Percentiles rank a stretch among this genome's conserved stretches.
These are phyloP conservation scores for Citrus hindsii DNA, from an alignment of 345 rosid species.

Conservation along the genomic window DNA sequence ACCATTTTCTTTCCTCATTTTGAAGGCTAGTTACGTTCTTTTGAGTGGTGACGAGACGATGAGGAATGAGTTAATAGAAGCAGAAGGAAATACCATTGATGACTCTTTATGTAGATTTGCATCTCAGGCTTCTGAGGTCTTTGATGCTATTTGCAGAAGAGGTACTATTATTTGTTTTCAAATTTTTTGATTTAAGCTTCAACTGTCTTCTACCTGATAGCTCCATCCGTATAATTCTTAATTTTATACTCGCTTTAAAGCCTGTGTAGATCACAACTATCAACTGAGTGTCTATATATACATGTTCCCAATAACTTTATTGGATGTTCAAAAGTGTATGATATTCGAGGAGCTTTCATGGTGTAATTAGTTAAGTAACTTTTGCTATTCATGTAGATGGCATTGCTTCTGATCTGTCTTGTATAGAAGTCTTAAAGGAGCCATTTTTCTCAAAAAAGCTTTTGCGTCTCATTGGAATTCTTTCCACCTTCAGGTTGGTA, in stretches of 20 bases:
- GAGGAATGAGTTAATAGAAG: conserved; percentile 50
- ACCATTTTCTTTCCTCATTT: conserved; percentile 1
- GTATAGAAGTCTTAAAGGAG: conserved; percentile 51
- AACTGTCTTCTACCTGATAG: background rate
- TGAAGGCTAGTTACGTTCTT: conserved; percentile 71
- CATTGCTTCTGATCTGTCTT: conserved; percentile 41
- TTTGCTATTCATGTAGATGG: conserved; percentile 43
- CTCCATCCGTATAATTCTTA: background rate
- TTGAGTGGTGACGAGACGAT: conserved; percentile 48
- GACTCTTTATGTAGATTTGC: conserved; percentile 52
- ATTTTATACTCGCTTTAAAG: background rate
- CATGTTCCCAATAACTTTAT: background rate
- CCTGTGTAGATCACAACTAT: background rate
- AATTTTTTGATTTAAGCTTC: background rate
- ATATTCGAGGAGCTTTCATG: background rate
- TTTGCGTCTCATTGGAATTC: conserved; percentile 64
- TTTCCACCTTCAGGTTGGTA: conserved; percentile 80
- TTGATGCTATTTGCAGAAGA: conserved; percentile 38
- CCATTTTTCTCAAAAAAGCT: conserved; percentile 87
- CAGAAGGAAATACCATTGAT: conserved; percentile 45
- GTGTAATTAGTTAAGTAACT: background rate
- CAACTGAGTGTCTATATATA: background rate
- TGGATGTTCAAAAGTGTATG: conserved; percentile 3
- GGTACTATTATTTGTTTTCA: conserved; percentile 36
- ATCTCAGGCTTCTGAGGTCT: conserved; percentile 48